Conservation (phyloP, 2,329 filamentous ascomycete species). For the Neoscytalidium dimidiatum region DNA sequence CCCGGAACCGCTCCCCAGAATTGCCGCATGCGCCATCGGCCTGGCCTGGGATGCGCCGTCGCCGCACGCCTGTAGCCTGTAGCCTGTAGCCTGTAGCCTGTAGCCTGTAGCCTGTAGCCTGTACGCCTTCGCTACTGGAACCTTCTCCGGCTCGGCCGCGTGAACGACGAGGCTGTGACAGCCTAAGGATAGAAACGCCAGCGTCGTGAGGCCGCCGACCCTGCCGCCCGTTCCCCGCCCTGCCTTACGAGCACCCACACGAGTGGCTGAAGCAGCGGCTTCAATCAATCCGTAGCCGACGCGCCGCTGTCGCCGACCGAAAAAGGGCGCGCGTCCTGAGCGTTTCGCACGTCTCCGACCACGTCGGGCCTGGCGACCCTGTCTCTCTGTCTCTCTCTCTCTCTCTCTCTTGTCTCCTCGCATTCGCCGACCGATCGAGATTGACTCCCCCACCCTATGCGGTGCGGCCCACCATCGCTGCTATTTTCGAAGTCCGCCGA, state of each 20-base stretch:
- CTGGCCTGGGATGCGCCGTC: not conserved
- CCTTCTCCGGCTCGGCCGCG: not conserved
- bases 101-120: too few relatives aligned
- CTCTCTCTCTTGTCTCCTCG: not conserved
- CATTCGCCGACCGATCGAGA: not conserved
- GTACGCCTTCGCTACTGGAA: not conserved
- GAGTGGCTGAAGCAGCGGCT: not conserved
- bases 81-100: too few relatives aligned
- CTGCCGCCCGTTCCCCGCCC: not conserved
- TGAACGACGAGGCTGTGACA: conserved; percentile 12
- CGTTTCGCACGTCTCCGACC: not conserved
- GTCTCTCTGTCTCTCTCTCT: too few relatives aligned
- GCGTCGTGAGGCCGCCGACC: not conserved
- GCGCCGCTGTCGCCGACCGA: not conserved
- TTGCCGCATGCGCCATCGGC: not conserved
- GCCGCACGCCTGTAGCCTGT: too few relatives aligned
- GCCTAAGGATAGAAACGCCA: conserved; percentile 2
- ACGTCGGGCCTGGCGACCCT: too few relatives aligned
- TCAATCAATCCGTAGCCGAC: not conserved
- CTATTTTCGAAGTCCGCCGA: not conserved
- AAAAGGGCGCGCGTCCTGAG: not conserved
- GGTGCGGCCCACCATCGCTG: not conserved
- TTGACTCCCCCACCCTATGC: not conserved
- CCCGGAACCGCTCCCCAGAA: not conserved
- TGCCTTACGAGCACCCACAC: not conserved